A percentile compares a stretch with the other conserved stretches of the same genome.
Conservation (phyloP, 306 rosid genomes). For the Myrica gale region DNA sequence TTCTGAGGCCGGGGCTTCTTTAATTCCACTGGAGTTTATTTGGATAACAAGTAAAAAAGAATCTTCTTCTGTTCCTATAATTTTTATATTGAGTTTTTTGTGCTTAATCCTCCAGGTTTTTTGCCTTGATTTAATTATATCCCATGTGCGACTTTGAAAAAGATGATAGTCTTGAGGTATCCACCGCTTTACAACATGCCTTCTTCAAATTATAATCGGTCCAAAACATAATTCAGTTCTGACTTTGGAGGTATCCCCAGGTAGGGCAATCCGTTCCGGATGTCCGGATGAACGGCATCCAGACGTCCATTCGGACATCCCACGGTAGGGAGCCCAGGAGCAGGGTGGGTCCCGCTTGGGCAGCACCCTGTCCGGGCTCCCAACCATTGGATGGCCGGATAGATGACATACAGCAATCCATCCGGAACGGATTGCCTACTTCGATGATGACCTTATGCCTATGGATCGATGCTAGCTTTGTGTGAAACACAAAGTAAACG, state of each 20-base stretch:
- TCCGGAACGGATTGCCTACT: too few species aligned
- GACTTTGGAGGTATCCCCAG: not conserved
- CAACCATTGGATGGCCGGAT: too few species aligned
- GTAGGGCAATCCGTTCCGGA: too few species aligned
- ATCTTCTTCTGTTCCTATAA: not conserved
- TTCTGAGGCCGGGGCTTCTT: not conserved
- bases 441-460: not conserved
- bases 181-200: not conserved
- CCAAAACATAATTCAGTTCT: not conserved
- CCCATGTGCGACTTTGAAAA: not conserved
- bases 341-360: too few species aligned
- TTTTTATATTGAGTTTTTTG: not conserved
- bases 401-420: too few species aligned
- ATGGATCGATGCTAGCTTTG: too few species aligned
- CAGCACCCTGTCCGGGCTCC: too few species aligned
- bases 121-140: not conserved
- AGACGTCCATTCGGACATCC: too few species aligned
- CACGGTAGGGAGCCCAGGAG: too few species aligned
- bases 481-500: too few species aligned
- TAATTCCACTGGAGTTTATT: not conserved
- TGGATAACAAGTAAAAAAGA: not conserved
- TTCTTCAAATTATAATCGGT: not conserved
- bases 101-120: not conserved
- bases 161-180: not conserved
- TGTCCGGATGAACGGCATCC: too few species aligned